phyloP scores from a whole-genome alignment of 2,329 filamentous ascomycete genomes.

The Hypocreales sp. region DNA sequence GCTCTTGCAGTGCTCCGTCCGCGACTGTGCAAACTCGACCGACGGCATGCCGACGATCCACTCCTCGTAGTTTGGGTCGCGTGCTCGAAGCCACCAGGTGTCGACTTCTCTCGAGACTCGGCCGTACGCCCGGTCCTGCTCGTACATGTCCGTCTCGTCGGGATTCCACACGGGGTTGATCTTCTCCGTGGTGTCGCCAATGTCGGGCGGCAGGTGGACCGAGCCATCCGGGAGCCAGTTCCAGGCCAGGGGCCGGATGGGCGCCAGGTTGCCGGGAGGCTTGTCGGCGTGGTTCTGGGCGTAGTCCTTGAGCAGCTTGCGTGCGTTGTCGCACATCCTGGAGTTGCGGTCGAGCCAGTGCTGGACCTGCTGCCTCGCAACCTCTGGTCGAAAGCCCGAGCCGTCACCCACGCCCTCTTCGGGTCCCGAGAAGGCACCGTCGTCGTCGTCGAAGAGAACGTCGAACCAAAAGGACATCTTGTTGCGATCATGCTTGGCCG shows the following conservation, averaged over 20 bases:
- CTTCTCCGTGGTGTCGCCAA: slow-evolving; percentile 23
- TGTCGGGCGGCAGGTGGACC: slow-evolving; percentile 13
- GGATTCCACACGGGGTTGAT: slow-evolving; percentile 33
- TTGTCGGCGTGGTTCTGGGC: slow-evolving; percentile 31
- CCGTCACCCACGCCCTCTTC: slow-evolving; percentile 37
- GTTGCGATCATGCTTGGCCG: slow-evolving; percentile 51
- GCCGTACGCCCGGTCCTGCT: slow-evolving; percentile 42
- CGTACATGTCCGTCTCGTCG: slow-evolving; percentile 38
- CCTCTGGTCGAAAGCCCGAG: slow-evolving; percentile 35
- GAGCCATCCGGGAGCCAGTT: slow-evolving; percentile 34
- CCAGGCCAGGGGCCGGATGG: slow-evolving; percentile 35
- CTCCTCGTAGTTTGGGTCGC: slow-evolving; percentile 43
- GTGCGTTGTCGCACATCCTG: slow-evolving; percentile 39
- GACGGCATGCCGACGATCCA: slow-evolving; percentile 45
- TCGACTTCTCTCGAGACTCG: slow-evolving; percentile 50
- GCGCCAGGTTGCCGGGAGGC: slow-evolving; percentile 32
- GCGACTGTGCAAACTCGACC: slow-evolving; percentile 40
- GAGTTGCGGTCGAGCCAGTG: slow-evolving; percentile 50
- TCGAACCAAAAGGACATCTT: slow-evolving; percentile 58
- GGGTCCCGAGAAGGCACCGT: slow-evolving; percentile 27
- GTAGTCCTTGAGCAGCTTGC: slow-evolving; percentile 38
- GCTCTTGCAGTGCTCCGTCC: slow-evolving; percentile 42
- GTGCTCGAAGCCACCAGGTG: slow-evolving; percentile 46
- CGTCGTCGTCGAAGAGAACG: slow-evolving; percentile 46
- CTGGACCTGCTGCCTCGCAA: slow-evolving; percentile 43